Percentiles rank a stretch among this genome's conserved stretches.
These are phyloP conservation scores for Fusarium burgessii DNA, from an alignment of 2,329 filamentous ascomycete genomes.

Conservation along the genomic window DNA sequence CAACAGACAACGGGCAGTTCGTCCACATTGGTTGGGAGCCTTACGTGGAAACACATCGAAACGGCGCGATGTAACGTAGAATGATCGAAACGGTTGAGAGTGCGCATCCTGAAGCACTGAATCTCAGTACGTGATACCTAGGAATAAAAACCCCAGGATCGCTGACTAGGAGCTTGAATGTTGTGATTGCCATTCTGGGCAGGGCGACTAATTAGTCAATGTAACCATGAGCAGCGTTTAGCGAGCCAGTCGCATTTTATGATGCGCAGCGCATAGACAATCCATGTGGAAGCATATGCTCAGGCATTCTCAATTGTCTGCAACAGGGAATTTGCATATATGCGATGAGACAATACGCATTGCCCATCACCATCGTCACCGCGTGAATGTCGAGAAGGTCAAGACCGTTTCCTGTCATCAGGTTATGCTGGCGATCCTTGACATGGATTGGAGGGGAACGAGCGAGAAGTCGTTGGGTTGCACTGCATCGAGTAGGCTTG, in stretches of 20 bases:
- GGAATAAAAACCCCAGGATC: constrained; percentile 9
- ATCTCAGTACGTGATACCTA: not conserved
- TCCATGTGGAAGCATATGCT: not conserved
- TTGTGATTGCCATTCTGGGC: constrained; percentile 12
- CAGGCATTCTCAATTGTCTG: not conserved
- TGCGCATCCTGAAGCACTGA: not conserved
- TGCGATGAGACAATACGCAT: not conserved
- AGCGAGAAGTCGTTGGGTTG: constrained; percentile 1
- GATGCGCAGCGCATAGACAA: constrained; percentile 6
- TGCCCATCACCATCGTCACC: not conserved
- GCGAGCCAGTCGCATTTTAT: constrained; percentile 36
- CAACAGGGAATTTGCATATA: not conserved
- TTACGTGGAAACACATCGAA: constrained; percentile 2
- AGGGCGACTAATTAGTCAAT: constrained; percentile 17
- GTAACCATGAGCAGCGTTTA: constrained; percentile 36
- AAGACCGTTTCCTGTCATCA: not conserved
- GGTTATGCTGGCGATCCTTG: constrained; percentile 2
- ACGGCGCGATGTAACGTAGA: constrained; percentile 9
- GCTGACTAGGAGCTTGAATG: constrained; percentile 4
- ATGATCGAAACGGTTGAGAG: not conserved
- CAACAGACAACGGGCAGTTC: not conserved
- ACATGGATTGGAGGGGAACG: not conserved
- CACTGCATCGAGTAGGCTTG: not conserved
- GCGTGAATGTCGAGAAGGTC: not conserved
- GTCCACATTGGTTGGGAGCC: not conserved